Evolutionary conservation across 1,139 yeast species (phyloP).

Genomic region (Tardiomyces digboiensis): DNA sequence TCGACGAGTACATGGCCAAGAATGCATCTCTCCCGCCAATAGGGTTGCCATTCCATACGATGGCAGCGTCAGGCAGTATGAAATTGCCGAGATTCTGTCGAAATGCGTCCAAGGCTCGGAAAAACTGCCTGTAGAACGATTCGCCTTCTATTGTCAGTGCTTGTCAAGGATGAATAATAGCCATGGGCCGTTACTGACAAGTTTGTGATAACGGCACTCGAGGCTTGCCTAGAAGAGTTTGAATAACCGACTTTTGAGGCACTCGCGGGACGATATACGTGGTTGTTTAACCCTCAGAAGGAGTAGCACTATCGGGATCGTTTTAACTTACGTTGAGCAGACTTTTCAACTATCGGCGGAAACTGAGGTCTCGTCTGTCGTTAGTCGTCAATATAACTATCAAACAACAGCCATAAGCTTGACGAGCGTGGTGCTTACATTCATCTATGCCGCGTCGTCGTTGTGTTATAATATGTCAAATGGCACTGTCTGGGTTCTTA

Average conservation of each 20-base stretch:
- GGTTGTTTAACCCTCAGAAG: no score
- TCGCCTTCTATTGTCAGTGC: slow-evolving; percentile 7
- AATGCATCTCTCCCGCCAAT: slow-evolving; percentile 28
- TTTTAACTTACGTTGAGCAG: neutral
- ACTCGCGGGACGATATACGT: neutral
- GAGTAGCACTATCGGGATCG: no score
- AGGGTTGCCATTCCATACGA: slow-evolving; percentile 32
- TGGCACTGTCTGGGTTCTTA: no score
- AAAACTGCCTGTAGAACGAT: slow-evolving; percentile 13
- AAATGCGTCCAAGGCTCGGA: slow-evolving; percentile 19
- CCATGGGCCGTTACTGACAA: neutral
- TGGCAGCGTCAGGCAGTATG: slow-evolving; percentile 21
- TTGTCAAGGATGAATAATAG: neutral
- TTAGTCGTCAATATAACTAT: neutral
- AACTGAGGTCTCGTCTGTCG: neutral
- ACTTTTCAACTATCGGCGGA: neutral
- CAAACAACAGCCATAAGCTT: no score
- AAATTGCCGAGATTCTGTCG: slow-evolving; percentile 18
- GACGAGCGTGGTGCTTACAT: no score
- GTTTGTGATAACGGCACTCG: neutral
- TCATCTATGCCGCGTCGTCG: no score
- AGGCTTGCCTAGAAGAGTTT: neutral
- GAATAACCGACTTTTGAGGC: neutral
- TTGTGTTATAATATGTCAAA: no score
- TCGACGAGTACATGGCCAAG: slow-evolving; percentile 18